Percentiles rank a stretch among this genome's conserved stretches.
phyloP scores from a whole-genome alignment of 2,329 filamentous ascomycete genomes.

The Stenocarpella maydis region DNA sequence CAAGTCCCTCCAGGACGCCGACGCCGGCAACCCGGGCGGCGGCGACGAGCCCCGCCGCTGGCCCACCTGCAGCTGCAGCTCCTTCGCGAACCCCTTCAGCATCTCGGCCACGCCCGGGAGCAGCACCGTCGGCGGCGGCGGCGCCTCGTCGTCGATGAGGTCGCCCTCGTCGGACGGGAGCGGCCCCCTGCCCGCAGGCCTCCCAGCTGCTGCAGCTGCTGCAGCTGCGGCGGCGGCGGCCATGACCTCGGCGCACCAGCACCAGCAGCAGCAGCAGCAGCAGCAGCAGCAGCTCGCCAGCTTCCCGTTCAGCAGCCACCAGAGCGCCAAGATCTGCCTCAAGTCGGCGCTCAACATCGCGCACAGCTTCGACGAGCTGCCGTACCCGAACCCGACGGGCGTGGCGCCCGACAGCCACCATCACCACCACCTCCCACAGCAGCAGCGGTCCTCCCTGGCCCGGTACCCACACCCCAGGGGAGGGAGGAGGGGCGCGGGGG shows the following conservation, averaged over 20 bases:
- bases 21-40: conserved; percentile 32
- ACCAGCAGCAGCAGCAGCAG: neutral
- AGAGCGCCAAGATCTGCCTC: conserved; percentile 58
- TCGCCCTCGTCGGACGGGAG: conserved; percentile 30
- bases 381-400: conserved; percentile 54
- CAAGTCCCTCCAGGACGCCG: conserved; percentile 41
- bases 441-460: conserved; percentile 28
- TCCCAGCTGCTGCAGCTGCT: neutral
- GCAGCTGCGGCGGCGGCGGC: neutral
- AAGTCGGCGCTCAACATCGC: conserved; percentile 58
- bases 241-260: neutral
- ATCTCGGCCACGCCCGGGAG: conserved; percentile 31
- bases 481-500: neutral
- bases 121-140: neutral
- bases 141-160: neutral
- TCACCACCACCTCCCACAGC: conserved; percentile 41
- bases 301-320: conserved; percentile 55
- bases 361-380: conserved; percentile 53
- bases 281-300: conserved; percentile 16
- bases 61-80: conserved; percentile 48
- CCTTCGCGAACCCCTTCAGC: conserved; percentile 42
- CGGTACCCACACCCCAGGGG: too few species aligned
- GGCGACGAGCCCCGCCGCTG: conserved; percentile 44
- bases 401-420: conserved; percentile 39
- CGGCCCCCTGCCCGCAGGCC: neutral